These are phyloP conservation scores for Gossypium stocksii DNA, from an alignment of 345 rosid genomes.

Conservation along the genomic window DNA sequence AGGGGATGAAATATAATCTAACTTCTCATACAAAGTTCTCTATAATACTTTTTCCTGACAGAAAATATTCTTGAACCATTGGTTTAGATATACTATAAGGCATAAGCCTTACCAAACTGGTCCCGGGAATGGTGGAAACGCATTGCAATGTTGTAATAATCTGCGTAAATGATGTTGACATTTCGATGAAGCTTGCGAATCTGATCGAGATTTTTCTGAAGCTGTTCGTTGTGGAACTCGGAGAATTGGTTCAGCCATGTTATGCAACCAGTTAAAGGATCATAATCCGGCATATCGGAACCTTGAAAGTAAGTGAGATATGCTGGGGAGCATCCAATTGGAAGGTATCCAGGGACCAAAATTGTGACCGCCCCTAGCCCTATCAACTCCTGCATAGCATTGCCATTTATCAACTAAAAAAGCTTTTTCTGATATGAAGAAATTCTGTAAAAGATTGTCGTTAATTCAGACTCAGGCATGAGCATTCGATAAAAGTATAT, in stretches of 20 bases:
- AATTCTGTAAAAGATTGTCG: too few relatives aligned
- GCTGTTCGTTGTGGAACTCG: slow-evolving; percentile 30
- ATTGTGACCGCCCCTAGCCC: slow-evolving; percentile 37
- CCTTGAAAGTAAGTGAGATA: slow-evolving; percentile 31
- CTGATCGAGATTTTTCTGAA: slow-evolving; percentile 22
- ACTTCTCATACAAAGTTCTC: too few relatives aligned
- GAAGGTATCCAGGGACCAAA: slow-evolving; percentile 40
- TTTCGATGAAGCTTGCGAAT: slow-evolving; percentile 26
- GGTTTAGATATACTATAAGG: not conserved
- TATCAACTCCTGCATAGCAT: slow-evolving; percentile 37
- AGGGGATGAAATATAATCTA: too few relatives aligned
- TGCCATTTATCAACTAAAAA: not conserved
- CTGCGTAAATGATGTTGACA: slow-evolving; percentile 32
- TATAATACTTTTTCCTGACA: too few relatives aligned
- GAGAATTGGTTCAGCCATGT: slow-evolving; percentile 37
- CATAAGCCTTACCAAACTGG: slow-evolving; percentile 28
- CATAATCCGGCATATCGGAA: slow-evolving; percentile 21
- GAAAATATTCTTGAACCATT: not conserved
- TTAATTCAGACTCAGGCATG: too few relatives aligned
- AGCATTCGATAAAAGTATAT: too few relatives aligned
- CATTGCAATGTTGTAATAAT: slow-evolving; percentile 35
- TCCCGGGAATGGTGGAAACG: slow-evolving; percentile 26
- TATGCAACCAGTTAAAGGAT: slow-evolving; percentile 40
- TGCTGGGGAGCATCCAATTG: slow-evolving; percentile 11
- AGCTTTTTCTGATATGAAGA: not conserved